Evolutionary conservation across 108 stramenopile genomes (phyloP), one percentile per base, ranked within the genome.

Genomic region (Cyclostephanos tholiformis): DNA sequence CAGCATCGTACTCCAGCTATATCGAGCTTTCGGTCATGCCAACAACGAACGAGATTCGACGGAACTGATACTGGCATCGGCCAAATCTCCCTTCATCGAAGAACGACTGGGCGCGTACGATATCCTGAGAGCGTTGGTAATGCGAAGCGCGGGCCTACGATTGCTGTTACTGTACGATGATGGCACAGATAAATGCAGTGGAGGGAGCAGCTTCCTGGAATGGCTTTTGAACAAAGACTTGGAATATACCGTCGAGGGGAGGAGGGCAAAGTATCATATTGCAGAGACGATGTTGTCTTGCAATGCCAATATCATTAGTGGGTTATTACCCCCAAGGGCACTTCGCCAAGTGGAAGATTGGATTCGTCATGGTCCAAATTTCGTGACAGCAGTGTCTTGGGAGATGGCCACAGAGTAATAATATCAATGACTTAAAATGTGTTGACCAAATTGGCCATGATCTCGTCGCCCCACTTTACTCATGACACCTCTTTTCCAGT

Each of bases 81-180:
- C 77, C 11, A 79, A 79, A 63, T 79, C 77, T 16, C 77, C 77
- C 2, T 79, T 79, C 46, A 65, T 79, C 50, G 77, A 79, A 72
- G 77, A 79, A 41, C 63, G 77, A 71, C 52, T 79, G 49, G 77
- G 71, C 29, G 77, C 71, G 38, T 79, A 72, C 50, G 65, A 53
- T n/a, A 36, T 79, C 11, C 59, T 79, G 16, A 48, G 64, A 48
- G 70, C 77, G 41, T 17, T 79, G 56, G 71, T 66, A 32, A 71
- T 72, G 71, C 58, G 77, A 30, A 60, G 66, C 44, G 57, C 41
- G 39, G 51, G 63, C 27, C 39, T 79, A 10, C 41, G 69, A 30
- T 36, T 79, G 51, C 57, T 71, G 0, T 41, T 79, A 35, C 29
- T 72, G 36, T 65, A 72, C 19, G 39, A 61, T 36, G 70, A 65